Base-by-base conservation (phyloP, 257 asterid genomes). In the Gardenia jasminoides region DNA sequence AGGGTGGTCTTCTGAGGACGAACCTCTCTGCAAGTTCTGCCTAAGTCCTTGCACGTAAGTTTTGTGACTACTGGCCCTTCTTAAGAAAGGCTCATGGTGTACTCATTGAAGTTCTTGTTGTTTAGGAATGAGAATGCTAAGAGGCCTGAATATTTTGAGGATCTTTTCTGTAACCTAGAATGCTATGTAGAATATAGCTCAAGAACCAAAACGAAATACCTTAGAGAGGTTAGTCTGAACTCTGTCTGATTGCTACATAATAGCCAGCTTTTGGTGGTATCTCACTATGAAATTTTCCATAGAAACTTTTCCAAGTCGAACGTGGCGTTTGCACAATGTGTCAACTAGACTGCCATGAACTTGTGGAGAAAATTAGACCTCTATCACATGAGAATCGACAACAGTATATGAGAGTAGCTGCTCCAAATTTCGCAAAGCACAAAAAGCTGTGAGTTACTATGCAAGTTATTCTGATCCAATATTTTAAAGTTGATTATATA, bases 1-100 rank as follows among this genome's bases (percentile, higher is more conserved):
- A 84, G 99, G 97, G 76, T 93, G 97, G 97, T 92, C 98, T 64
- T 80, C 90, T 72, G 74, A 79, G 85, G 89, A 92, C 64, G 97
- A 92, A 89, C 99, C 99, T 74, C 98, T 95, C 82, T 95, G 99
- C 93, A 95, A 95, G 86, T 91, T 93, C 43, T 95, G 99, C 74
- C 99, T 92, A 87, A 83, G 74, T 82, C 93, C 92, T 82, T 95
- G 98, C 97, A 90, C 72, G 99, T 93, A 84, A 79, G 97, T 81
- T 78, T 62, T 46, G 64, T 61, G 67, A 28, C 41, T 70, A 80
- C 6, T 76, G 77, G 16, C 70, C 48, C 4, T 56, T 65, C 67
- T 67, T 47, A 36, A 12, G 67, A 50, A 31, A 80, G 74, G 74
- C 36, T 70, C 39, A 47, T 39, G 13, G 9, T n/a, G 58, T 24